Percentiles rank a stretch among this genome's conserved stretches.
These are phyloP conservation scores for Picea mariana DNA, from an alignment of 83 land plant genomes.

Conservation along the genomic window DNA sequence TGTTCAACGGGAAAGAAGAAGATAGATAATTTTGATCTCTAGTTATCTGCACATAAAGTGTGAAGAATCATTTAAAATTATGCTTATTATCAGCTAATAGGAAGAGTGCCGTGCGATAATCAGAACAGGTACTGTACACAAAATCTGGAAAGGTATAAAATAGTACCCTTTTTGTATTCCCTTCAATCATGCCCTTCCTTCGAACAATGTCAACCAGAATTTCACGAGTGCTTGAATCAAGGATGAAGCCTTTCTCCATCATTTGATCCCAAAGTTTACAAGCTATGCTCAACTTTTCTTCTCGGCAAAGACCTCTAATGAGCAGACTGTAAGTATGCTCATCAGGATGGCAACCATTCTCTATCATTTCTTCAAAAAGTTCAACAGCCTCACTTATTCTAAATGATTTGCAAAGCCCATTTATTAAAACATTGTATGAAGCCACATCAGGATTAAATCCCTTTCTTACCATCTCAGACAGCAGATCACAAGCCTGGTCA, in stretches of 20 bases:
- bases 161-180: conserved; percentile 27
- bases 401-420: conserved; percentile 44
- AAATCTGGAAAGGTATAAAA: background rate
- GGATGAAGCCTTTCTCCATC: conserved; percentile 70
- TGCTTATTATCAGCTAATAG: no score
- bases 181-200: conserved; percentile 20
- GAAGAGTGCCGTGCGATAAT: no score
- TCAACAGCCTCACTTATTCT: conserved; percentile 44
- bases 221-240: conserved; percentile 43
- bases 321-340: conserved; percentile 49
- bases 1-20: no score
- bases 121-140: background rate
- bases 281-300: conserved; percentile 36
- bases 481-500: conserved; percentile 28
- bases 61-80: no score
- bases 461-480: conserved; percentile 43
- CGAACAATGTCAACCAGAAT: conserved; percentile 35
- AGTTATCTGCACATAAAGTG: no score
- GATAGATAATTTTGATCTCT: no score
- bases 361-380: conserved; percentile 51
- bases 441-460: conserved; percentile 54
- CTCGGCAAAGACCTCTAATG: conserved; percentile 45
- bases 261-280: conserved; percentile 66
- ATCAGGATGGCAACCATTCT: conserved; percentile 42
- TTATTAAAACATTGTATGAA: conserved; percentile 48